Evolutionary conservation across 345 rosid species (phyloP).

Genomic region (Salix arbutifolia): DNA sequence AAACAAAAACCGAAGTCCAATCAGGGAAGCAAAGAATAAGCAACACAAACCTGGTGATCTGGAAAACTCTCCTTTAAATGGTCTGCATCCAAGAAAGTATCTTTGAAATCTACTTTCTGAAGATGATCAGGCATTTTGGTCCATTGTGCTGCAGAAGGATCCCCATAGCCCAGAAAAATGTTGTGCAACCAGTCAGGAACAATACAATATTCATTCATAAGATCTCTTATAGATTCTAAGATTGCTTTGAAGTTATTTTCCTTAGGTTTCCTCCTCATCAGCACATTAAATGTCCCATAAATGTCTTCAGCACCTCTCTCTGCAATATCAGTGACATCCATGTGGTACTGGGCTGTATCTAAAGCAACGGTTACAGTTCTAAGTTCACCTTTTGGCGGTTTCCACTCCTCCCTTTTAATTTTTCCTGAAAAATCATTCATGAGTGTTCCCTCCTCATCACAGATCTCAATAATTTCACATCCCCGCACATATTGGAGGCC

Average conservation of each 20-base stretch:
- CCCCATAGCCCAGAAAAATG: slow-evolving; percentile 90
- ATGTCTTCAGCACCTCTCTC: slow-evolving; percentile 93
- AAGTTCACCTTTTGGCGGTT: slow-evolving; percentile 95
- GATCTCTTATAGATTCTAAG: slow-evolving; percentile 97
- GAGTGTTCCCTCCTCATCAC: slow-evolving; percentile 87
- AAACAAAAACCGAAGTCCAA: not conserved
- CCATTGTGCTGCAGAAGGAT: slow-evolving; percentile 99
- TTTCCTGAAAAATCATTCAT: slow-evolving; percentile 98
- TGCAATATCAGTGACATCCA: slow-evolving; percentile 88
- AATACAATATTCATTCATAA: slow-evolving; percentile 97
- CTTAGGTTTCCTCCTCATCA: slow-evolving; percentile 98
- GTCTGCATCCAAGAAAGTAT: slow-evolving; percentile 74
- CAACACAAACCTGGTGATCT: slow-evolving; percentile 59
- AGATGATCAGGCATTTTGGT: slow-evolving; percentile 93
- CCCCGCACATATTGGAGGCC: slow-evolving; percentile 96
- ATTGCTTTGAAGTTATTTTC: slow-evolving; percentile 99
- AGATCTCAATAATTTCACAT: slow-evolving; percentile 86
- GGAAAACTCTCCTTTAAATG: slow-evolving; percentile 78
- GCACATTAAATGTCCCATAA: slow-evolving; percentile 79
- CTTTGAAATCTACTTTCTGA: slow-evolving; percentile 86
- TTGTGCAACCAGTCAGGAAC: slow-evolving; percentile 99
- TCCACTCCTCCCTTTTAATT: slow-evolving; percentile 94
- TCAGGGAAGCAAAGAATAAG: slow-evolving; percentile 12
- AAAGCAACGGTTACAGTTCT: slow-evolving; percentile 89
- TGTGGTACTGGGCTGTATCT: slow-evolving; percentile 95